Evolutionary conservation across 495 filamentous ascomycete species (phyloP), one percentile per base, ranked within the genome.

Genomic region (Amphirosellinia nigrospora): DNA sequence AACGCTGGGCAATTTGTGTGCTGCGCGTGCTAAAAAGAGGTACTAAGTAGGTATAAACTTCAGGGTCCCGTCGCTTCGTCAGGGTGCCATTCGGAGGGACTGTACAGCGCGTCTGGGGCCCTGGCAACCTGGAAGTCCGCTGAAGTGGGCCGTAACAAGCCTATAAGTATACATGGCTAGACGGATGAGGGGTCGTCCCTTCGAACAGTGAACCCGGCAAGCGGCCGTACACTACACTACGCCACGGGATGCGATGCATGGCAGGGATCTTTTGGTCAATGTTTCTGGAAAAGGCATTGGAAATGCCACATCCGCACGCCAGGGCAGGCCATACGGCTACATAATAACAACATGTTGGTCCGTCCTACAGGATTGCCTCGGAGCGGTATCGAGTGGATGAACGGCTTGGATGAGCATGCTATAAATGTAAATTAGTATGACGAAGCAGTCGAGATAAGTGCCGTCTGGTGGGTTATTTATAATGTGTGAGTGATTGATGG

Each of bases 121-220:
- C 46, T 50, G 52, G 32, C 23, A 4, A n/a, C n/a, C n/a, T n/a
- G n/a, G n/a, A n/a, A 32, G 36, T n/a, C 34, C 15, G 58, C 58
- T 61, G n/a, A 21, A 39, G 58, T 41, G 58, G 56, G 58, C 58
- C 41, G 11, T 30, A 30, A 2, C 13, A 45, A n/a, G n/a, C 11
- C 13, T 45, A 45, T 9, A 0, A 26, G 16, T 6, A 15, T 53
- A 53, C 34, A 41, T 61, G 8, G 41, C n/a, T 36, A 61, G 58
- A 61, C 41, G 58, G 41, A 61, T 61, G 58, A 61, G 58, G 58
- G 58, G 58, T 61, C 21, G 36, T 61, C 28, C 36, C 58, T 41
- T 60, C 36, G 30, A 36, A 36, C 55, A 36, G n/a, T 8, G 58
- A 61, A 39, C 56, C 56, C 34, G 56, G 56, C 56, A 36, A 41